Conservation (phyloP, 2,329 filamentous ascomycete genomes). For the Catunica adiposa region DNA sequence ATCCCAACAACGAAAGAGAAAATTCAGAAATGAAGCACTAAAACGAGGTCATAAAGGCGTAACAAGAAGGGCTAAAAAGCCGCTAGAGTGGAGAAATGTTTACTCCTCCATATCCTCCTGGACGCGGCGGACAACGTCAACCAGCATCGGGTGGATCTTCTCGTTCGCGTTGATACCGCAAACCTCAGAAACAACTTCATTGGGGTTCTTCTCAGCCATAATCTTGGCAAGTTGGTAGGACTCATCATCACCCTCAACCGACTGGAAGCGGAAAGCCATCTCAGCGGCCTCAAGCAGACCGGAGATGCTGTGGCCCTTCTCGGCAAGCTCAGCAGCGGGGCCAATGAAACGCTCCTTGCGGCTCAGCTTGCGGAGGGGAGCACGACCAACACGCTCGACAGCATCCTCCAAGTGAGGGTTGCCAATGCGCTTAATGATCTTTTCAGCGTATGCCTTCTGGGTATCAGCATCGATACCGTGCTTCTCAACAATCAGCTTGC, state of each 20-base stretch:
- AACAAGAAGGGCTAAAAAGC: not conserved
- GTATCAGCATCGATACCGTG: slow-evolving; percentile 60
- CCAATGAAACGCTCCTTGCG: slow-evolving; percentile 94
- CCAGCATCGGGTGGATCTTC: slow-evolving; percentile 59
- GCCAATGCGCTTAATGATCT: slow-evolving; percentile 82
- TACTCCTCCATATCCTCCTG: slow-evolving; percentile 38
- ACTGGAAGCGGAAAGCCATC: slow-evolving; percentile 89
- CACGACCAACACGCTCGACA: slow-evolving; percentile 88
- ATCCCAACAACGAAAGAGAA: slow-evolving; percentile 3
- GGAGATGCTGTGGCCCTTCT: slow-evolving; percentile 55
- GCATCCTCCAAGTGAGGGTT: slow-evolving; percentile 87
- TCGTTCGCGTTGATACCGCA: slow-evolving; percentile 65
- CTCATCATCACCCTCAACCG: slow-evolving; percentile 83
- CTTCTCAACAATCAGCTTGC: slow-evolving; percentile 70
- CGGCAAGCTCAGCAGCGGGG: slow-evolving; percentile 75
- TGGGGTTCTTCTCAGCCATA: slow-evolving; percentile 55
- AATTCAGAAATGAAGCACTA: slow-evolving; percentile 6
- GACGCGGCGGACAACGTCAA: slow-evolving; percentile 67
- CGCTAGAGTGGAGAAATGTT: not conserved
- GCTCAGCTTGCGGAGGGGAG: slow-evolving; percentile 80
- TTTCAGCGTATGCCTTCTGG: slow-evolving; percentile 75
- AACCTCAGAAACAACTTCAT: slow-evolving; percentile 62
- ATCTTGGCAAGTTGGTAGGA: slow-evolving; percentile 72
- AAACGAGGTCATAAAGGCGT: slow-evolving; percentile 7
- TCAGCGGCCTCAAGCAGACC: slow-evolving; percentile 70